These are phyloP conservation scores for Candida schatavii DNA, from an alignment of 805 yeast genomes.

Conservation along the genomic window DNA sequence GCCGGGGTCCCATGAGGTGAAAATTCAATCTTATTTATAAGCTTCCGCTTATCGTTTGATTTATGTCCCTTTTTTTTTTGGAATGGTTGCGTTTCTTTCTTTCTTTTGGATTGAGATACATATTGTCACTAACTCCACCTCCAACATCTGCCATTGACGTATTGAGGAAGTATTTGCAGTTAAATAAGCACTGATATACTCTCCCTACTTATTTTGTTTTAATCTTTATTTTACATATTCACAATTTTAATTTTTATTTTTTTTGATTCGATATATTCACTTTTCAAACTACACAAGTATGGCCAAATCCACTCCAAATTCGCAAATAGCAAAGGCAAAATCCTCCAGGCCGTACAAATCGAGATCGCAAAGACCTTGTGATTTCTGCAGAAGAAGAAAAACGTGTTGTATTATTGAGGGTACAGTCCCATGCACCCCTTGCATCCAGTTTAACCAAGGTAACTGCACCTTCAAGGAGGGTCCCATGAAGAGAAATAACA, in stretches of 20 bases:
- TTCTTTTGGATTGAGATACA: neutral
- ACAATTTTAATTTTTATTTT: too few species aligned
- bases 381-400: slow-evolving; percentile 32
- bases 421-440: slow-evolving; percentile 28
- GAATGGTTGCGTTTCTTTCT: neutral
- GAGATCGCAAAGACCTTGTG: slow-evolving; percentile 33
- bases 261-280: too few species aligned
- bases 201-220: too few species aligned
- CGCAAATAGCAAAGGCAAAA: slow-evolving; percentile 11
- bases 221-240: too few species aligned
- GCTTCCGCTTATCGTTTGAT: neutral
- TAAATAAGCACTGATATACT: too few species aligned
- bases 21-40: neutral
- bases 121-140: too few species aligned
- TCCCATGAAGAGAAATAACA: slow-evolving; percentile 19
- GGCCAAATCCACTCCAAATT: neutral
- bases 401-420: slow-evolving; percentile 33
- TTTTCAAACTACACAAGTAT: too few species aligned
- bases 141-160: too few species aligned
- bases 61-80: too few species aligned
- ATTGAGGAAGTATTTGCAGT: too few species aligned
- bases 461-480: slow-evolving; percentile 30
- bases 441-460: slow-evolving; percentile 26
- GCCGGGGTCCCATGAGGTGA: neutral
- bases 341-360: slow-evolving; percentile 31